Evolutionary conservation across 192 early-diverging fungal species (phyloP).

Genomic region (Backusella parvicylindrica): DNA sequence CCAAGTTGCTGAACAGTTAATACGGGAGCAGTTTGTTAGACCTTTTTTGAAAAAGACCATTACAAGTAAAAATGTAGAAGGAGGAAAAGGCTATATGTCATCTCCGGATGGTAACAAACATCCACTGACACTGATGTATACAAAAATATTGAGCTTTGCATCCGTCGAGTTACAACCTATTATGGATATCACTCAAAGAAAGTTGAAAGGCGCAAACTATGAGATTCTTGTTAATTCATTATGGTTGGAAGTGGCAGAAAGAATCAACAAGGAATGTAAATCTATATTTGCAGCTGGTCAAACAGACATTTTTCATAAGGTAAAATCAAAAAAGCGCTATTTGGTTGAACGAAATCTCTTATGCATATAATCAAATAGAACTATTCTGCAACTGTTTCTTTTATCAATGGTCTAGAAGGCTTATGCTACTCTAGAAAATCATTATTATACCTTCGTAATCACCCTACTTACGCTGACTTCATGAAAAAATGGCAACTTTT

Average conservation of each 20-base stretch:
- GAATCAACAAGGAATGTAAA: constrained; percentile 44
- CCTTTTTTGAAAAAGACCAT: constrained; percentile 43
- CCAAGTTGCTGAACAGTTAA: constrained; percentile 58
- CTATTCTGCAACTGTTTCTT: constrained; percentile 52
- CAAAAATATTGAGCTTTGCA: constrained; percentile 52
- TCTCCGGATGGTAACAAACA: neutral
- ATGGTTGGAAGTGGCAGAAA: constrained; percentile 49
- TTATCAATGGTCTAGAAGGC: constrained; percentile 48
- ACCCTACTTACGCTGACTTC: constrained; percentile 49
- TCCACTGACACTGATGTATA: constrained; percentile 56
- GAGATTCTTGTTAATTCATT: constrained; percentile 62
- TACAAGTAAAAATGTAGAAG: neutral
- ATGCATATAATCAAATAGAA: constrained; percentile 30
- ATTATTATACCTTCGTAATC: constrained; percentile 45
- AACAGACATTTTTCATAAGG: constrained; percentile 67
- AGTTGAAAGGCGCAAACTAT: constrained; percentile 58
- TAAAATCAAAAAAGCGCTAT: constrained; percentile 12
- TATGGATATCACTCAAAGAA: constrained; percentile 50
- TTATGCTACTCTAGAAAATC: constrained; percentile 41
- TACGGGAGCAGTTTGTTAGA: constrained; percentile 50
- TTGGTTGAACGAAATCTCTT: neutral
- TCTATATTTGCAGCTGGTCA: constrained; percentile 62
- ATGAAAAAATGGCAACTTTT: constrained; percentile 59
- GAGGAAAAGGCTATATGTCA: neutral
- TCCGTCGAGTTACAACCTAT: constrained; percentile 43